Percentiles rank a stretch among this genome's conserved stretches.
Evolutionary conservation across 805 yeast genomes (phyloP).

Genomic region (Candida cerambycidarum): DNA sequence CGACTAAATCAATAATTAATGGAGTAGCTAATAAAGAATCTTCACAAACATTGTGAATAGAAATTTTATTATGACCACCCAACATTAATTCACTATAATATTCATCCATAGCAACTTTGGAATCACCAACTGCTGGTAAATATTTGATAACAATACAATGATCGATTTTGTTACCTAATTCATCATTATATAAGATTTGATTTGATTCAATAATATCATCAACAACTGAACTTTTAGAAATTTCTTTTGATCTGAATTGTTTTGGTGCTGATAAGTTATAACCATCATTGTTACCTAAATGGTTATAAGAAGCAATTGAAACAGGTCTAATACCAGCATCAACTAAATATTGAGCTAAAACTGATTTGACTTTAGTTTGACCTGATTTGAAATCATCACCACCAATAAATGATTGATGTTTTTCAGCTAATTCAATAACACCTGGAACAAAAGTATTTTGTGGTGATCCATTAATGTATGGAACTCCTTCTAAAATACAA

Average conservation of each 20-base stretch:
- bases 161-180: conserved; percentile 75
- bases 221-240: conserved; percentile 87
- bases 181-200: conserved; percentile 77
- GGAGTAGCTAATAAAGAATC: conserved; percentile 95
- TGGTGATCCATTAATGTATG: conserved; percentile 95
- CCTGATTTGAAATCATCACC: conserved; percentile 98
- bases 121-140: conserved; percentile 91
- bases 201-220: conserved; percentile 93
- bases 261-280: conserved; percentile 85
- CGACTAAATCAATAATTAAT: conserved; percentile 84
- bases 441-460: conserved; percentile 98
- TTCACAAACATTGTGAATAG: conserved; percentile 94
- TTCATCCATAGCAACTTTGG: conserved; percentile 98
- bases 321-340: conserved; percentile 97
- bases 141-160: conserved; percentile 96
- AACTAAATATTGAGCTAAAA: conserved; percentile 89
- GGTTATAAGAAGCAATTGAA: conserved; percentile 94
- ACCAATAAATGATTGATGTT: conserved; percentile 74
- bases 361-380: conserved; percentile 95
- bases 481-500: conserved; percentile 79
- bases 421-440: conserved; percentile 83
- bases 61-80: conserved; percentile 94
- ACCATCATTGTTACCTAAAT: conserved; percentile 95
- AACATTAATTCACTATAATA: conserved; percentile 95
- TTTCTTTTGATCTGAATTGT: conserved; percentile 95